Evolutionary conservation across 2,329 filamentous ascomycete species (phyloP).

Genomic region (Torrubiellomyces zombiae): DNA sequence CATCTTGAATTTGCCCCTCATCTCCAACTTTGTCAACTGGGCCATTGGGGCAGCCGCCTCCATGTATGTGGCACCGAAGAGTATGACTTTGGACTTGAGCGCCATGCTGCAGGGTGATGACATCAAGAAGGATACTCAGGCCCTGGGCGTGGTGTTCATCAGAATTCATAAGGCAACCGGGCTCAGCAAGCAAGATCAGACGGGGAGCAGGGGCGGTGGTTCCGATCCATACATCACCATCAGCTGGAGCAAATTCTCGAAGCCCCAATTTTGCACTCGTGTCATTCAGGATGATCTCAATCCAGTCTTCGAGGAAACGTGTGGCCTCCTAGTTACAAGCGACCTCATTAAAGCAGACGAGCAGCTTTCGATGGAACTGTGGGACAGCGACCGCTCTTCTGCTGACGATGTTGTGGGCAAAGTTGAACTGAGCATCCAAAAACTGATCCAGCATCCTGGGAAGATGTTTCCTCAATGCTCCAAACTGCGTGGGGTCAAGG

Average conservation of each 20-base stretch:
- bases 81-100: slow-evolving; percentile 77
- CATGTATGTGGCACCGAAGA: slow-evolving; percentile 91
- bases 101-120: slow-evolving; percentile 85
- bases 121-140: slow-evolving; percentile 75
- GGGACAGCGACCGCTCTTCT: slow-evolving; percentile 86
- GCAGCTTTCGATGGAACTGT: slow-evolving; percentile 81
- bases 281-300: slow-evolving; percentile 92
- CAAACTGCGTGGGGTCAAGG: slow-evolving; percentile 65
- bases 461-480: slow-evolving; percentile 86
- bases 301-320: slow-evolving; percentile 79
- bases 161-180: slow-evolving; percentile 77
- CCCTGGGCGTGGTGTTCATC: slow-evolving; percentile 81
- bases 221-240: slow-evolving; percentile 93
- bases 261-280: slow-evolving; percentile 93
- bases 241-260: slow-evolving; percentile 89
- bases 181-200: slow-evolving; percentile 77
- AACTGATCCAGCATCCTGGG: slow-evolving; percentile 81
- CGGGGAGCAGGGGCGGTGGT: slow-evolving; percentile 70
- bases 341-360: slow-evolving; percentile 90
- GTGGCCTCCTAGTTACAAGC: slow-evolving; percentile 69
- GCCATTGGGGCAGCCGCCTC: slow-evolving; percentile 73
- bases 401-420: slow-evolving; percentile 94
- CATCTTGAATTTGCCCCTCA: slow-evolving; percentile 76
- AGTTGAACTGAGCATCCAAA: slow-evolving; percentile 81
- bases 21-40: slow-evolving; percentile 94